Evolutionary conservation across 306 rosid species (phyloP), one percentile per base, ranked within the genome.

Genomic region (Macrotyloma uniflorum): DNA sequence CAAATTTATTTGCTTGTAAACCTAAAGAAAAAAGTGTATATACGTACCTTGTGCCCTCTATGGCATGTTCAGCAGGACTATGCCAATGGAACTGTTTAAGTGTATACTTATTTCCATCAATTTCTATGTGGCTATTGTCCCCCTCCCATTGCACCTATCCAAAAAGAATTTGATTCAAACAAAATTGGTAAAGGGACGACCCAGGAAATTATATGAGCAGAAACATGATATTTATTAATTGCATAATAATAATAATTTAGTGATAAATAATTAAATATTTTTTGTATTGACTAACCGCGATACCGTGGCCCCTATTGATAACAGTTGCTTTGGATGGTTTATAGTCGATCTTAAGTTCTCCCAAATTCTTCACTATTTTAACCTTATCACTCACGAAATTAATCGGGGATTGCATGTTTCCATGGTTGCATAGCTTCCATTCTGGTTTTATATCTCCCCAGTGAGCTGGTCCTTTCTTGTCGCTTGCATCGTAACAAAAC

Each of bases 81-180:
- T 93, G 98, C 98, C 98, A 93, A 79, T 93, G 98, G 35, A 50
- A 68, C 20, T 93, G 96, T 38, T n/a, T 40, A 19, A 93, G 89
- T 6, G 9, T 22, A 74, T 90, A 93, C 7, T 24, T 55, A 43
- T 85, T 91, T 59, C 79, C 87, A 28, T 93, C 90, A 1, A 90
- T 70, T 66, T 64, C 69, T 7, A 93, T 68, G 62, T 59, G 65
- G 68, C 98, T 89, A 18, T 89, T 85, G 13, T 66, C 83, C 2
- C 9, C 66, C 5, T 10, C 63, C 85, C 88, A 90, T 45, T 59
- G 72, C 78, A 91, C 16, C 98, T 93, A 80, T 63, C 67, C 53
- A 53, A 46, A 73, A 54, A 40, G 1, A 51, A 15, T 36, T 51
- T 20, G 11, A 66, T 33, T 33, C 22, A 58, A 47, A 47, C 15